Percentiles rank a stretch among this genome's conserved stretches.
Evolutionary conservation across 148 eudicot genomes (phyloP).

Genomic region (Pharnaceum exiguum): DNA sequence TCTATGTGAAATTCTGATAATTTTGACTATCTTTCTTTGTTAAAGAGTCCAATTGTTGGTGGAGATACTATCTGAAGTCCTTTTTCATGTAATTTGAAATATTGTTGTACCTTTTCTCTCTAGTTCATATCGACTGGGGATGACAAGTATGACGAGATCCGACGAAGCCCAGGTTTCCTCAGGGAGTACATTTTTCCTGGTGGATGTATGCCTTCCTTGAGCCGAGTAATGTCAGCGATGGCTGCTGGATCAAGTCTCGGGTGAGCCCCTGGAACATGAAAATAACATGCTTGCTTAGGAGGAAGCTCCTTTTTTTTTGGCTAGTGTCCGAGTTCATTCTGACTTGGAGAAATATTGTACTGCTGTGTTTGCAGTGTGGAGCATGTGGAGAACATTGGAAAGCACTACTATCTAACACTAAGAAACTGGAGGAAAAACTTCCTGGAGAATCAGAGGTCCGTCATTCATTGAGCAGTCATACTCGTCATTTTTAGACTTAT

Average conservation of each 20-base stretch:
- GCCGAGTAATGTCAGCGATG: conserved; percentile 78
- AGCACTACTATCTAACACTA: conserved; percentile 66
- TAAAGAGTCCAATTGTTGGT: too few species aligned
- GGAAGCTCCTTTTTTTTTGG: too few species aligned
- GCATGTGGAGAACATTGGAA: conserved; percentile 75
- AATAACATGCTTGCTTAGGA: background rate
- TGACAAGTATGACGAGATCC: conserved; percentile 64
- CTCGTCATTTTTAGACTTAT: background rate
- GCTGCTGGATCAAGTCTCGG: conserved; percentile 67
- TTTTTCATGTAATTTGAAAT: conserved; percentile 2
- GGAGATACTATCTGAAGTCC: too few species aligned
- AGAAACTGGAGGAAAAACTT: conserved; percentile 65
- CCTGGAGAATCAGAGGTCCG: conserved; percentile 50
- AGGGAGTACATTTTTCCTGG: conserved; percentile 90
- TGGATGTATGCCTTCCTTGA: conserved; percentile 69
- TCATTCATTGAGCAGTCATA: too few species aligned
- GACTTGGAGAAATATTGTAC: background rate
- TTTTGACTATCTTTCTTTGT: too few species aligned
- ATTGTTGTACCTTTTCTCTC: background rate
- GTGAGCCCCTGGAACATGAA: conserved; percentile 25
- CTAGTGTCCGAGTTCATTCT: too few species aligned
- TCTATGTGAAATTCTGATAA: too few species aligned
- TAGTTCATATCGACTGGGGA: conserved; percentile 80
- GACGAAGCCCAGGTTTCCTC: conserved; percentile 67
- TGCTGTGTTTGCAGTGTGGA: conserved; percentile 46